A percentile compares a stretch with the other conserved stretches of the same genome.
phyloP scores from a whole-genome alignment of 306 rosid genomes.

The Vigna mungo region DNA sequence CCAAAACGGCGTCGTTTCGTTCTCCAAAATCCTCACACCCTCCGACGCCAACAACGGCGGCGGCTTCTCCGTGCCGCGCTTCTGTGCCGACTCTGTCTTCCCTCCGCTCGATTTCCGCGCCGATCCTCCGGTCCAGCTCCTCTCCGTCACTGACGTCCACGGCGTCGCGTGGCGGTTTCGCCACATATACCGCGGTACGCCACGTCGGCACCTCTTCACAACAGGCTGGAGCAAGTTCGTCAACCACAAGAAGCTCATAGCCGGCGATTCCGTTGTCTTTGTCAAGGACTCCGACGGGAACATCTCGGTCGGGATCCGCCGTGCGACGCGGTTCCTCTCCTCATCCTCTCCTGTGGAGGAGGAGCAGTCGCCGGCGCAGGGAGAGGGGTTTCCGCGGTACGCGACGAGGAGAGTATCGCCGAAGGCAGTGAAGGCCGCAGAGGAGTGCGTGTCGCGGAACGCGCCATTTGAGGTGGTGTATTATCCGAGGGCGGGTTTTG shows the following conservation, averaged over 20 bases:
- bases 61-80: slow-evolving; percentile 82
- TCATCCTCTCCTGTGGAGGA: background rate
- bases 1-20: slow-evolving; percentile 45
- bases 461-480: slow-evolving; percentile 72
- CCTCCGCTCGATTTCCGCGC: slow-evolving; percentile 65
- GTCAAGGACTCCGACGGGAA: slow-evolving; percentile 51
- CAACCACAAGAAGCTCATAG: slow-evolving; percentile 69
- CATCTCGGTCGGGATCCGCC: slow-evolving; percentile 71
- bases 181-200: slow-evolving; percentile 80
- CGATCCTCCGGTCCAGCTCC: slow-evolving; percentile 72
- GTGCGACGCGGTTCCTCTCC: slow-evolving; percentile 42
- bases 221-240: slow-evolving; percentile 92
- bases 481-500: slow-evolving; percentile 69
- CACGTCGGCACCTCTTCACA: slow-evolving; percentile 79
- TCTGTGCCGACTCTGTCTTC: slow-evolving; percentile 74
- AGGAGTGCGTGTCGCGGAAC: slow-evolving; percentile 58
- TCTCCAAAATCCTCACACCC: slow-evolving; percentile 69
- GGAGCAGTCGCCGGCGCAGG: slow-evolving; percentile 49
- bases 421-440: slow-evolving; percentile 55
- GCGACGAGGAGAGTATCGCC: slow-evolving; percentile 52
- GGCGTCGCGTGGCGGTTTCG: slow-evolving; percentile 73
- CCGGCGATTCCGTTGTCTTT: slow-evolving; percentile 79
- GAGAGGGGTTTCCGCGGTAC: slow-evolving; percentile 38
- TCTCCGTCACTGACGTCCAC: slow-evolving; percentile 66
- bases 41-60: slow-evolving; percentile 94